phyloP scores from a whole-genome alignment of 2,329 filamentous ascomycete genomes.

The Aureobasidium lini region DNA sequence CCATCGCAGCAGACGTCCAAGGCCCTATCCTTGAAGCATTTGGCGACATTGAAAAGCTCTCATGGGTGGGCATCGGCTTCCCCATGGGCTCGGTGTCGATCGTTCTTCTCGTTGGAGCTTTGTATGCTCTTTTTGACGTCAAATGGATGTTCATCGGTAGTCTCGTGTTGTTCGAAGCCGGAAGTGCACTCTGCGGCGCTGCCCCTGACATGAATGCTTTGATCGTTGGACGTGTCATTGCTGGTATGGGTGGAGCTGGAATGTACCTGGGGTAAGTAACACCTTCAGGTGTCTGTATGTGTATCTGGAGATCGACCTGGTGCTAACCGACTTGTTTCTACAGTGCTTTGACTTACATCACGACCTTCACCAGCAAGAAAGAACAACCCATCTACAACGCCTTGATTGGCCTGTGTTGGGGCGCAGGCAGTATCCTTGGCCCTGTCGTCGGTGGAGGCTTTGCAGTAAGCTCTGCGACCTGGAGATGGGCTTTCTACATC shows the following conservation, averaged over 20 bases:
- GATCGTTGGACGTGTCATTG: conserved; percentile 27
- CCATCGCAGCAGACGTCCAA: background rate
- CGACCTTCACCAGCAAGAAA: background rate
- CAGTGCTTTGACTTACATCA: background rate
- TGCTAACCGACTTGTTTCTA: background rate
- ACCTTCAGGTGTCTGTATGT: conserved; percentile 1
- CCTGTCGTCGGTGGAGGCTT: conserved; percentile 30
- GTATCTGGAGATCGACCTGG: background rate
- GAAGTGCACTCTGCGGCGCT: conserved; percentile 25
- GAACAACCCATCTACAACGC: conserved; percentile 11
- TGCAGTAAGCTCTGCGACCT: conserved; percentile 21
- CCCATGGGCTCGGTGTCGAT: background rate
- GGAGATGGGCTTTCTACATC: conserved; percentile 46
- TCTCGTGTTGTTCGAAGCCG: conserved; percentile 23
- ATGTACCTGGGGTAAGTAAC: conserved; percentile 25
- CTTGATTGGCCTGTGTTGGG: conserved; percentile 21
- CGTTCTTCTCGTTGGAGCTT: conserved; percentile 18
- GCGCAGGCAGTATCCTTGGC: conserved; percentile 22
- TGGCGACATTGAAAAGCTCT: background rate
- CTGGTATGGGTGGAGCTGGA: conserved; percentile 26
- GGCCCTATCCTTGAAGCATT: background rate
- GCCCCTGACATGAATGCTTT: conserved; percentile 24
- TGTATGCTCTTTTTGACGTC: conserved; percentile 23
- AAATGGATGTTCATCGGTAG: conserved; percentile 24
- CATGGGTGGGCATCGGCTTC: background rate